Evolutionary conservation across 1,139 yeast genomes (phyloP), one percentile per base, ranked within the genome.

Genomic region (Pichia sp.): DNA sequence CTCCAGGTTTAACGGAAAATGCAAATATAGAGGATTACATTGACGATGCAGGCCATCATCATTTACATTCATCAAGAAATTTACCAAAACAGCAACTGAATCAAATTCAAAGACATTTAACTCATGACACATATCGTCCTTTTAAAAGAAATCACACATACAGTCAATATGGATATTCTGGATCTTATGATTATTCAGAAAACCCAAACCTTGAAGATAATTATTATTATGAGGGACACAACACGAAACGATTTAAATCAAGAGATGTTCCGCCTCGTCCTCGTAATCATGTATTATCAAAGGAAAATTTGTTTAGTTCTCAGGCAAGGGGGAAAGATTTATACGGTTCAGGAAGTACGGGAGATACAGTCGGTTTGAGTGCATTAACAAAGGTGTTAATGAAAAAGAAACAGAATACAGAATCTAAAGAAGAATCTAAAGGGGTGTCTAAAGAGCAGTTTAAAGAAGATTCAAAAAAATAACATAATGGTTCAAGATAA

Each of bases 351-450:
- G 34, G 33, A 3, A 30, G 38, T 16, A 31, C 41, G 2, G 43
- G 42, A 22, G 36, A 33, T 20, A 35, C 39, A 9, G 35, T 40
- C 21, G 47, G 50, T n/a, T 47, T 53, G 25, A 47, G 50, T 30
- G 54, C 50, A 15, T 49, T 53, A 41, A 49, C 49, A 23, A 48
- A 48, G 31, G 47, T 43, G n/a, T 32, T 51, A 20, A 45, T 38
- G 44, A 46, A 19, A 33, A 38, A 42, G 24, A 42, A 38, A 19
- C 34, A 42, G 21, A 21, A n/a, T n/a, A n/a, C n/a, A n/a, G n/a
- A n/a, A n/a, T n/a, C n/a, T n/a, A n/a, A n/a, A n/a, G n/a, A n/a
- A n/a, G n/a, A n/a, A n/a, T n/a, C n/a, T n/a, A n/a, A n/a, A n/a
- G n/a, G n/a, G n/a, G n/a, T n/a, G n/a, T n/a, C n/a, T n/a, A n/a